A percentile compares a stretch with the other conserved stretches of the same genome.
Conservation (phyloP, 73 alveolate species). For the Stentor roeselii region DNA sequence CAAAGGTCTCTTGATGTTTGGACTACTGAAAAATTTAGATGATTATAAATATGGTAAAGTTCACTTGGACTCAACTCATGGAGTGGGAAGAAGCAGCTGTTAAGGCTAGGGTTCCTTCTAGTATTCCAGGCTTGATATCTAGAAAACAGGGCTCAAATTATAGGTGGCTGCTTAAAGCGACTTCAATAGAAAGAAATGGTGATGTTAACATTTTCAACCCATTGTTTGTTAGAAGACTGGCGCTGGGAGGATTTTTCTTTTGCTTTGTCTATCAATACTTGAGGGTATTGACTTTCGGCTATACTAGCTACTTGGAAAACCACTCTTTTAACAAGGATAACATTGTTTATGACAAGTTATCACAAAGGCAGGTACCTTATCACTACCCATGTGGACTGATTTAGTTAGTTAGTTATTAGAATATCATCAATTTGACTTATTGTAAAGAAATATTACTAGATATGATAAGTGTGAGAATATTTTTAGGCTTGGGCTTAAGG, state of each 20-base stretch:
- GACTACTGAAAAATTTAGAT: no score
- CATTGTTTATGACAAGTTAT: slow-evolving; percentile 22
- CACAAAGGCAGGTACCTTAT: slow-evolving; percentile 13
- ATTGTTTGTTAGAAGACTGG: not conserved
- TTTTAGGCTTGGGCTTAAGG: no score
- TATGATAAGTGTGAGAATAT: no score
- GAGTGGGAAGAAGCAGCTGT: slow-evolving; percentile 22
- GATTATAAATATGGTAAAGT: slow-evolving; percentile 1
- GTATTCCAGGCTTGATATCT: slow-evolving; percentile 18
- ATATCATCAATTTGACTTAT: no score
- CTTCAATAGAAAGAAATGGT: slow-evolving; percentile 19
- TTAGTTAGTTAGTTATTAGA: no score
- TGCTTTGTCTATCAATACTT: not conserved
- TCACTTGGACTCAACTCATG: slow-evolving; percentile 22
- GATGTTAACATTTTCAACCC: not conserved
- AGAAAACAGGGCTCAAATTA: not conserved
- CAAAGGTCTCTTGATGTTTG: no score
- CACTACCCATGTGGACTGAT: no score
- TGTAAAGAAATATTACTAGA: no score
- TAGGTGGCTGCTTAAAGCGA: not conserved
- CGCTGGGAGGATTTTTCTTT: slow-evolving; percentile 23
- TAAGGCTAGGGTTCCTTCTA: not conserved
- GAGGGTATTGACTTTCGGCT: not conserved
- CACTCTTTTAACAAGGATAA: not conserved
- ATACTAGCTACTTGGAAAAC: slow-evolving; percentile 4